A percentile compares a stretch with the other conserved stretches of the same genome.
These are phyloP conservation scores for Prototheca wickerhamii DNA, from an alignment of 163 green algal genomes.

Conservation along the genomic window DNA sequence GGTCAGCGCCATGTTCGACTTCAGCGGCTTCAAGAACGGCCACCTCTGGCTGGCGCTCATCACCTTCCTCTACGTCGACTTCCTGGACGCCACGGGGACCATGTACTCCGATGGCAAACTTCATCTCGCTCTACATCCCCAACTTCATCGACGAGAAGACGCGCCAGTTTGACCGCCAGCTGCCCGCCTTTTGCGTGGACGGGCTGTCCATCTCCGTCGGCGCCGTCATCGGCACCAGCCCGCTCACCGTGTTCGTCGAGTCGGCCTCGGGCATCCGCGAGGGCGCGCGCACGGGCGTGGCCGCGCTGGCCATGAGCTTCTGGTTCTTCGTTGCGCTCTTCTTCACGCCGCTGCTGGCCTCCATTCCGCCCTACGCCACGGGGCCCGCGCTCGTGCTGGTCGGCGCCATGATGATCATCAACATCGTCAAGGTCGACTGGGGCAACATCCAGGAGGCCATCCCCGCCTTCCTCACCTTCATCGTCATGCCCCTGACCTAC, in stretches of 20 bases:
- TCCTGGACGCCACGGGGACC: constrained; percentile 44
- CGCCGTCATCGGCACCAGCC: constrained; percentile 53
- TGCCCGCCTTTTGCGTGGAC: constrained; percentile 56
- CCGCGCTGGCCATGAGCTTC: constrained; percentile 36
- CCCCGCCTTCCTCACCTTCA: constrained; percentile 79
- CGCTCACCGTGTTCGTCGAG: constrained; percentile 50
- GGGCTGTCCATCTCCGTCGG: constrained; percentile 57
- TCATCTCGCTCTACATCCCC: constrained; percentile 45
- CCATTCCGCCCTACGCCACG: constrained; percentile 40
- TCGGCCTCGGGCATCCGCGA: constrained; percentile 61
- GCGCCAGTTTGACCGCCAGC: constrained; percentile 44
- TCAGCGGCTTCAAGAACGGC: constrained; percentile 39
- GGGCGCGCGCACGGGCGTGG: constrained; percentile 68
- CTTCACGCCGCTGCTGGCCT: constrained; percentile 31
- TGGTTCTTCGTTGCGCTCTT: constrained; percentile 47
- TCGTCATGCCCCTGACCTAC: constrained; percentile 82
- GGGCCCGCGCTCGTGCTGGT: constrained; percentile 42
- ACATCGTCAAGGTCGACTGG: constrained; percentile 38
- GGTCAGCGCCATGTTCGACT: constrained; percentile 38
- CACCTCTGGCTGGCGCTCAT: constrained; percentile 42
- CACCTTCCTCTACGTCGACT: constrained; percentile 35
- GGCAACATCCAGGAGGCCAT: constrained; percentile 45
- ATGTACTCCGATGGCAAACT: constrained; percentile 54
- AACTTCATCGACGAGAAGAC: constrained; percentile 39
- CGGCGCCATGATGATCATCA: constrained; percentile 51